A percentile compares a stretch with the other conserved stretches of the same genome.
Conservation (phyloP, 2,329 filamentous ascomycete species). For the Chrysosporium queenslandicum region DNA sequence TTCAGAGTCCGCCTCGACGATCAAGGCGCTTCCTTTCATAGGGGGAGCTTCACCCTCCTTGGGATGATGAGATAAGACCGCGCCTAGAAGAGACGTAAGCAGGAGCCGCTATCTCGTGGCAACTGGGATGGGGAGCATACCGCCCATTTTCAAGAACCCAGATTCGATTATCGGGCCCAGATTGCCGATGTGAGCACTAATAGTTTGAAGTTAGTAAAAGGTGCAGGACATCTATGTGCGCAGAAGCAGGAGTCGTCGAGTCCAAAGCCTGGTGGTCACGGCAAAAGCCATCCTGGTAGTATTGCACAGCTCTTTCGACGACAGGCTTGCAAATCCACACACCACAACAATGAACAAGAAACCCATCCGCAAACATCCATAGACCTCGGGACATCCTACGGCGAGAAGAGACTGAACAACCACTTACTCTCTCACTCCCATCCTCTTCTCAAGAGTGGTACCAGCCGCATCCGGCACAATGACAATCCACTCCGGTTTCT, state of each 20-base stretch:
- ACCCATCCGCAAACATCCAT: no score
- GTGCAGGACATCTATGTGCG: no score
- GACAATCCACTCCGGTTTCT: conserved; percentile 56
- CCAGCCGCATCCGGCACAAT: conserved; percentile 58
- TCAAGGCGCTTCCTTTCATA: conserved; percentile 64
- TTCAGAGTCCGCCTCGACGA: conserved; percentile 55
- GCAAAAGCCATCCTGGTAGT: no score
- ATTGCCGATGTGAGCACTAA: conserved; percentile 48
- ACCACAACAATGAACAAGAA: neutral
- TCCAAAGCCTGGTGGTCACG: no score
- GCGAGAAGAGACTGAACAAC: neutral
- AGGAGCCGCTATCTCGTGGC: neutral
- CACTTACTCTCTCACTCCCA: conserved; percentile 39
- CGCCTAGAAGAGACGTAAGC: conserved; percentile 40
- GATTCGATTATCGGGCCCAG: conserved; percentile 45
- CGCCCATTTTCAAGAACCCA: conserved; percentile 55
- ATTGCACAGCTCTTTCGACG: no score
- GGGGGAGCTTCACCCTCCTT: conserved; percentile 51
- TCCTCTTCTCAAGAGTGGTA: conserved; percentile 46
- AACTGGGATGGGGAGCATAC: conserved; percentile 31
- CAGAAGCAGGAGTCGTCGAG: no score
- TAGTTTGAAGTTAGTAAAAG: no score
- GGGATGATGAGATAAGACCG: conserved; percentile 56
- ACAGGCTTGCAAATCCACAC: no score
- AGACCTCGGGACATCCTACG: no score